These are phyloP conservation scores for Diutina sp. DNA, from an alignment of 1,139 yeast species.

Conservation along the genomic window DNA sequence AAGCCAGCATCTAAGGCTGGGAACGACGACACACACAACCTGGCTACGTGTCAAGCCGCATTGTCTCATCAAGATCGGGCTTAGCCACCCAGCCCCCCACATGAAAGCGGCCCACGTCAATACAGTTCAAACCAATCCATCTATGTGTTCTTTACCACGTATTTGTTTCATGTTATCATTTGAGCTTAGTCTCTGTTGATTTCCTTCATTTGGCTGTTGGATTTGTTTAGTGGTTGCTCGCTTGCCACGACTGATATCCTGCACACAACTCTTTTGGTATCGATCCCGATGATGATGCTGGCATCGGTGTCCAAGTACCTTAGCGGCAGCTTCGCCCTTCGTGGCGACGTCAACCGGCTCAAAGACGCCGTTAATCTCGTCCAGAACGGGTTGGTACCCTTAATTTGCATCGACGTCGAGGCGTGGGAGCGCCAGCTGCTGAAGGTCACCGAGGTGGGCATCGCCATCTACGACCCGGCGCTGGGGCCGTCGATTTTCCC, in stretches of 20 bases:
- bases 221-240: too few species aligned
- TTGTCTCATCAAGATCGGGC: too few species aligned
- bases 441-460: constrained; percentile 53
- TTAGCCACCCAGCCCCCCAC: too few species aligned
- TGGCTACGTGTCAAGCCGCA: too few species aligned
- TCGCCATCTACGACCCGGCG: constrained; percentile 50
- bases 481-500: constrained; percentile 27
- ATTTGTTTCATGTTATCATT: too few species aligned
- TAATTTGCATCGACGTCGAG: constrained; percentile 53
- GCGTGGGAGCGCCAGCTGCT: constrained; percentile 41
- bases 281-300: neutral
- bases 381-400: constrained; percentile 18
- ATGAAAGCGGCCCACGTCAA: too few species aligned
- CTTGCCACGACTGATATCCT: neutral
- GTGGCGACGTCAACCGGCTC: constrained; percentile 9
- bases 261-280: neutral
- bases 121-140: too few species aligned
- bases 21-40: neutral
- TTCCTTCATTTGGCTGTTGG: too few species aligned
- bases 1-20: neutral
- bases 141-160: too few species aligned
- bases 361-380: constrained; percentile 15
- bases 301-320: neutral
- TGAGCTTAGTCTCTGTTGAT: too few species aligned
- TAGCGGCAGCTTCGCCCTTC: constrained; percentile 4